phyloP scores from a whole-genome alignment of 805 yeast species.

The Metschnikowia chrysomelidarum region DNA sequence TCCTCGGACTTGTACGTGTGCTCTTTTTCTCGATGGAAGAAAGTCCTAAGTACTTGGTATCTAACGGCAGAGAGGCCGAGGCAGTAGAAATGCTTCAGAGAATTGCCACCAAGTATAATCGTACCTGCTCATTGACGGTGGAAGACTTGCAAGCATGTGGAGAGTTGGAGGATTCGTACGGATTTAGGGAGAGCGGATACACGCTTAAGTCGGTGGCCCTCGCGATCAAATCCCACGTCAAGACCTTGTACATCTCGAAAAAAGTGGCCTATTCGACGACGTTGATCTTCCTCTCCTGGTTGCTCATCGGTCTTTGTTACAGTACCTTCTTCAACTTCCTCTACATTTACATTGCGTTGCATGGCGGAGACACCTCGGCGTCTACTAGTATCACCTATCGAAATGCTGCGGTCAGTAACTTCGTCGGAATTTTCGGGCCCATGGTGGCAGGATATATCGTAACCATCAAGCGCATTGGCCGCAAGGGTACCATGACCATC shows the following conservation, averaged over 20 bases:
- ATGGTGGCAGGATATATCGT: slow-evolving; percentile 8
- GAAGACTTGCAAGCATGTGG: slow-evolving; percentile 17
- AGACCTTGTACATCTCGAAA: slow-evolving; percentile 2
- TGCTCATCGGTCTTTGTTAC: slow-evolving; percentile 8
- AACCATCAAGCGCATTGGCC: slow-evolving; percentile 39
- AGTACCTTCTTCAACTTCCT: slow-evolving; percentile 12
- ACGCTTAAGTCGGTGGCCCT: slow-evolving; percentile 1
- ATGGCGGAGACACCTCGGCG: slow-evolving; percentile 10
- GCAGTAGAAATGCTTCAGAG: slow-evolving; percentile 9
- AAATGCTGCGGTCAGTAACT: slow-evolving; percentile 10
- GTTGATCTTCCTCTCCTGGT: slow-evolving; percentile 9
- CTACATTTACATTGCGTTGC: slow-evolving; percentile 11
- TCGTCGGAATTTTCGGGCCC: slow-evolving; percentile 12
- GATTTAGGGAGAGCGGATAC: slow-evolving; percentile 4
- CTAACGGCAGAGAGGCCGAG: slow-evolving; percentile 14
- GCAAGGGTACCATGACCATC: slow-evolving; percentile 53
- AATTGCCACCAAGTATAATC: slow-evolving; percentile 16
- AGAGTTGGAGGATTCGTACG: slow-evolving; percentile 6
- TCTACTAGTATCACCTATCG: slow-evolving; percentile 9
- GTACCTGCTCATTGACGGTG: slow-evolving; percentile 14
- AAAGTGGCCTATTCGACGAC: slow-evolving; percentile 8
- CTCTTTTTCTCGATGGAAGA: slow-evolving; percentile 9
- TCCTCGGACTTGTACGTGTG: slow-evolving; percentile 8
- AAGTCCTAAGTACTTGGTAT: slow-evolving; percentile 15
- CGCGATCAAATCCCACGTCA: slow-evolving; percentile 6